Percentiles rank a stretch among this genome's conserved stretches.
These are phyloP conservation scores for Coprinopsis strossmayeri DNA, from an alignment of 768 basidiomycete species.

Conservation along the genomic window DNA sequence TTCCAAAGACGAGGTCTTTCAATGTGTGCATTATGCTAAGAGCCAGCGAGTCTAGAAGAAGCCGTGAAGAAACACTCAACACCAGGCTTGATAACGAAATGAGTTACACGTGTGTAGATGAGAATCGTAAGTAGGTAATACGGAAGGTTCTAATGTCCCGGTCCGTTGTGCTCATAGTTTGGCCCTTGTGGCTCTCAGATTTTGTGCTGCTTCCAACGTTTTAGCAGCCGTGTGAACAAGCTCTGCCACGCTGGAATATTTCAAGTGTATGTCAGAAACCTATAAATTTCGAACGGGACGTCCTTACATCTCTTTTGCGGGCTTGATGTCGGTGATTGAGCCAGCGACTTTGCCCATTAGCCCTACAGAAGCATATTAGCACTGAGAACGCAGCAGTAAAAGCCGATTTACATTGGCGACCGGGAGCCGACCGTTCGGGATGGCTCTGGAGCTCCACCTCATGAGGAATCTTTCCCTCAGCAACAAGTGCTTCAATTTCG, in stretches of 20 bases:
- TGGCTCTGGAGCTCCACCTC: conserved; percentile 62
- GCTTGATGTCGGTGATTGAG: conserved; percentile 70
- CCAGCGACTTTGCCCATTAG: conserved; percentile 77
- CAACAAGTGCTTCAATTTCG: conserved; percentile 54
- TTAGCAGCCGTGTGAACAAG: conserved; percentile 65
- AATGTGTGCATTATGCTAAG: too few species aligned
- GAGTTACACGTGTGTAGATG: neutral
- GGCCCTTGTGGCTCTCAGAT: conserved; percentile 35
- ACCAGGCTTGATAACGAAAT: conserved; percentile 1
- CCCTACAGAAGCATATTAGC: conserved; percentile 33
- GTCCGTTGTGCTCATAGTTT: conserved; percentile 41
- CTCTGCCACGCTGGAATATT: conserved; percentile 61
- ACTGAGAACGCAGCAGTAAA: neutral
- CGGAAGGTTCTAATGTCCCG: too few species aligned
- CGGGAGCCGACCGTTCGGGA: conserved; percentile 59
- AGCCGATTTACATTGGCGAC: conserved; percentile 48
- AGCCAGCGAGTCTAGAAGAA: too few species aligned
- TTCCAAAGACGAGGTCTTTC: too few species aligned
- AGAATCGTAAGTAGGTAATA: too few species aligned
- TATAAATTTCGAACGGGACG: neutral
- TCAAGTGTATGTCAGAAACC: conserved; percentile 5
- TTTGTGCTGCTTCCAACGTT: conserved; percentile 41
- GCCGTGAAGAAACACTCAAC: too few species aligned
- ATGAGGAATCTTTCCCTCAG: conserved; percentile 68
- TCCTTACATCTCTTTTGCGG: conserved; percentile 77